A percentile compares a stretch with the other conserved stretches of the same genome.
These are phyloP conservation scores for Fraxinus latifolia DNA, from an alignment of 305 asterid species.

Conservation along the genomic window DNA sequence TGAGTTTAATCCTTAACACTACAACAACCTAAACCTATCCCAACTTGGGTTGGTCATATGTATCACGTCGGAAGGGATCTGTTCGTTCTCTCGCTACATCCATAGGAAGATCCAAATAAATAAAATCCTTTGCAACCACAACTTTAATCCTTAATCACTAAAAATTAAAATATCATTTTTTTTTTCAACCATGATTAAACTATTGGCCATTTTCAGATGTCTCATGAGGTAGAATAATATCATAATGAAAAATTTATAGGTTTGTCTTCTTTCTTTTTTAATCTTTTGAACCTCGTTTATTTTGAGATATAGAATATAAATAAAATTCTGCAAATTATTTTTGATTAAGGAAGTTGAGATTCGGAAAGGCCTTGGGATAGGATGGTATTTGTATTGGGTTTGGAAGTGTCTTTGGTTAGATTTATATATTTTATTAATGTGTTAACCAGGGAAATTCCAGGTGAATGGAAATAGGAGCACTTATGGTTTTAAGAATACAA, in stretches of 20 bases:
- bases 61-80: neutral
- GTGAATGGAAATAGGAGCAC: neutral
- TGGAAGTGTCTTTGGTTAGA: neutral
- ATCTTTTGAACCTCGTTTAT: neutral
- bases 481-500: neutral
- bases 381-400: neutral
- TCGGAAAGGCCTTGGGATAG: neutral
- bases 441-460: neutral
- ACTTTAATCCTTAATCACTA: neutral
- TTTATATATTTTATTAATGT: neutral
- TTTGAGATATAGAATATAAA: neutral
- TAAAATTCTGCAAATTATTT: neutral
- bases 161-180: neutral
- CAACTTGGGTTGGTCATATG: neutral
- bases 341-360: neutral
- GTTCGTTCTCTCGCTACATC: neutral
- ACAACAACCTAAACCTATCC: neutral
- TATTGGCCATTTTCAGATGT: neutral
- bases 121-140: conserved; percentile 3
- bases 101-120: neutral
- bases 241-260: neutral
- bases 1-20: neutral
- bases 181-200: neutral
- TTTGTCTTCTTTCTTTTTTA: neutral
- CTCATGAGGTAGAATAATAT: neutral